A percentile compares a stretch with the other conserved stretches of the same genome.
These are phyloP conservation scores for Daedalea quercina DNA, from an alignment of 768 basidiomycete species.

Conservation along the genomic window DNA sequence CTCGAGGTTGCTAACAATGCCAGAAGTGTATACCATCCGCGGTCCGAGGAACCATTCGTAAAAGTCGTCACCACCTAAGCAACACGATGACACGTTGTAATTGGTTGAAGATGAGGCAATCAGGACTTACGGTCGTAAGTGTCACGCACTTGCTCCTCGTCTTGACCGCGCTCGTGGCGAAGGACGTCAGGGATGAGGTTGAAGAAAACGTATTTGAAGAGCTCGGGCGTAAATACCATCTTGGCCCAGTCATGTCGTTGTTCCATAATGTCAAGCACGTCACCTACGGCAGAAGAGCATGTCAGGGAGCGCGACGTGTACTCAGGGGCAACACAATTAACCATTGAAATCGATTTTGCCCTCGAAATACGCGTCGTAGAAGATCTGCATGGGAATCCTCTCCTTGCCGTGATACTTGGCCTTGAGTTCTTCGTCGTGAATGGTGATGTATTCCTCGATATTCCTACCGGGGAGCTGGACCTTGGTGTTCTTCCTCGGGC, in stretches of 20 bases:
- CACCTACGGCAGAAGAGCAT: constrained; percentile 43
- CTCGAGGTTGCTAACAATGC: constrained; percentile 68
- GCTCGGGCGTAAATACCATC: constrained; percentile 83
- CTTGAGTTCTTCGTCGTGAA: constrained; percentile 80
- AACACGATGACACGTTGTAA: constrained; percentile 5
- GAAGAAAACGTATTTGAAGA: constrained; percentile 91
- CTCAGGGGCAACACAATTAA: constrained; percentile 24
- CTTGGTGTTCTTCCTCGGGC: constrained; percentile 78
- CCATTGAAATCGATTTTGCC: constrained; percentile 96
- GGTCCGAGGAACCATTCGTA: constrained; percentile 95
- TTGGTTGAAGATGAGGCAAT: constrained; percentile 1
- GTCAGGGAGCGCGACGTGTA: constrained; percentile 6
- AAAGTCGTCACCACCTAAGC: constrained; percentile 85
- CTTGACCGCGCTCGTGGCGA: constrained; percentile 84
- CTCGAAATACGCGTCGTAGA: constrained; percentile 97
- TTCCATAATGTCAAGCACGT: constrained; percentile 90
- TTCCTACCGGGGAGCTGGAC: constrained; percentile 77
- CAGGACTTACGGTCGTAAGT: constrained; percentile 80
- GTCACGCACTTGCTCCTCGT: constrained; percentile 91
- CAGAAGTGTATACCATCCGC: constrained; percentile 97
- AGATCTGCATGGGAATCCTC: constrained; percentile 96
- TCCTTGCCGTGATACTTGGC: constrained; percentile 72
- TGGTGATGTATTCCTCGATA: constrained; percentile 85
- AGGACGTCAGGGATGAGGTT: constrained; percentile 91
- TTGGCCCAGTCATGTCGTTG: constrained; percentile 94